Base-by-base conservation (phyloP, 768 basidiomycete species). In the Pluteus cervinus region DNA sequence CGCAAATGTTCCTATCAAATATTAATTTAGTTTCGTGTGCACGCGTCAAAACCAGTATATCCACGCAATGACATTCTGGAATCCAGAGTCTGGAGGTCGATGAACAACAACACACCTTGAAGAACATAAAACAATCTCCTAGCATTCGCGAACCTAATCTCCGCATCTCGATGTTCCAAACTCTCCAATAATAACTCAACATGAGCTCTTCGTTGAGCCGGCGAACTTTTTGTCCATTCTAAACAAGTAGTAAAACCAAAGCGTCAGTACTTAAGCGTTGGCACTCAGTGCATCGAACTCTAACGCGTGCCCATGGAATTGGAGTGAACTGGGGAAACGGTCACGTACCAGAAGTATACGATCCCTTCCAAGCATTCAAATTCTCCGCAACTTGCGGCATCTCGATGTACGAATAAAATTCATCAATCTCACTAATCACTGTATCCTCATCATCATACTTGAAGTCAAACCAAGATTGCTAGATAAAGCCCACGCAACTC, bases 351-450 rank as follows among this genome's bases (percentile, higher is more conserved):
- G 78, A 78, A 21, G 71, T 62, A 55, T 86, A 93, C 29, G 84
- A 88, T 25, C 81, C 81, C 51, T 85, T 76, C 86, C 90, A 96
- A 30, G 87, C 84, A 52, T 80, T 83, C 45, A 88, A 66, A 55
- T 90, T 89, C 66, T 89, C 86, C 2, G 77, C 79, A 15, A 91
- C 82, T 55, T 92, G 87, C 0, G 86, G 77, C 76, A 91, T 88
- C 66, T 97, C 94, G 43, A 90, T 81, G 61, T 96, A 99, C 15
- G 90, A 89, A 60, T 94, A 98, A 63, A 98, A 97, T 61, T 99
- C 96, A 41, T 97, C 88, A 25, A 99, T 81, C 57, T 99, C 96
- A 51, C 86, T 85, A 74, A 94, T 82, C 14, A 97, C 80, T 4
- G 88, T 92, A 60, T 96, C 90, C 53, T 94, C 92, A 57, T 98